phyloP scores from a whole-genome alignment of 2,329 filamentous ascomycete genomes.

The Neurospora sp. region DNA sequence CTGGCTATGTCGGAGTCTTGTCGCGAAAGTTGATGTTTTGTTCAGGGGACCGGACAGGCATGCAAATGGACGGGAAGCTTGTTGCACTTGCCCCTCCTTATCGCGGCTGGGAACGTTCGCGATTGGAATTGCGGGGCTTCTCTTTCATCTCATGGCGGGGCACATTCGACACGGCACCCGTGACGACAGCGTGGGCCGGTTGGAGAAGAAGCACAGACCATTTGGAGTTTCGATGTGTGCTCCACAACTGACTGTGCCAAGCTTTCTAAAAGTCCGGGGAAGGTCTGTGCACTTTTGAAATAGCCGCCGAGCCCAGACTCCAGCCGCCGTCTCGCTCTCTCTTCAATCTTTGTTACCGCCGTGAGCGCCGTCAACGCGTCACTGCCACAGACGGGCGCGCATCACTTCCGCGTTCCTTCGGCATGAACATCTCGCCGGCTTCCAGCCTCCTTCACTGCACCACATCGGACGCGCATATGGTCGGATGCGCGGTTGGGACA shows the following conservation, averaged over 20 bases:
- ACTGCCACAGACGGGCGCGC: not conserved
- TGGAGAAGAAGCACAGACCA: not conserved
- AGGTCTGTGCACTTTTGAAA: not conserved
- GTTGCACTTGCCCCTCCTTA: not conserved
- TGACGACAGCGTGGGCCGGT: not conserved
- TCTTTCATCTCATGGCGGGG: not conserved
- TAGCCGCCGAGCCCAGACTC: not conserved
- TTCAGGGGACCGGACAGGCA: not conserved
- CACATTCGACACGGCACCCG: not conserved
- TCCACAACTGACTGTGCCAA: not conserved
- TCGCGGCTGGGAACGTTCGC: not conserved
- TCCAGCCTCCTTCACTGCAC: not conserved
- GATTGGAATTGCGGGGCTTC: not conserved
- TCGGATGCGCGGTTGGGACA: not conserved
- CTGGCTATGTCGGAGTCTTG: no score
- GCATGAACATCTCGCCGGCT: not conserved
- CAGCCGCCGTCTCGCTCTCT: not conserved
- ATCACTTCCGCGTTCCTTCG: not conserved
- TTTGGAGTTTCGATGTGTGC: not conserved
- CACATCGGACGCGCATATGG: not conserved
- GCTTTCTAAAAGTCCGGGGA: not conserved
- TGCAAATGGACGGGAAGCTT: not conserved
- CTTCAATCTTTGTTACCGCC: not conserved
- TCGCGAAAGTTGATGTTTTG: not conserved
- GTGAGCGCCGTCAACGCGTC: not conserved